phyloP scores from a whole-genome alignment of 2,329 filamentous ascomycete genomes.

The Colletotrichum noveboracense region DNA sequence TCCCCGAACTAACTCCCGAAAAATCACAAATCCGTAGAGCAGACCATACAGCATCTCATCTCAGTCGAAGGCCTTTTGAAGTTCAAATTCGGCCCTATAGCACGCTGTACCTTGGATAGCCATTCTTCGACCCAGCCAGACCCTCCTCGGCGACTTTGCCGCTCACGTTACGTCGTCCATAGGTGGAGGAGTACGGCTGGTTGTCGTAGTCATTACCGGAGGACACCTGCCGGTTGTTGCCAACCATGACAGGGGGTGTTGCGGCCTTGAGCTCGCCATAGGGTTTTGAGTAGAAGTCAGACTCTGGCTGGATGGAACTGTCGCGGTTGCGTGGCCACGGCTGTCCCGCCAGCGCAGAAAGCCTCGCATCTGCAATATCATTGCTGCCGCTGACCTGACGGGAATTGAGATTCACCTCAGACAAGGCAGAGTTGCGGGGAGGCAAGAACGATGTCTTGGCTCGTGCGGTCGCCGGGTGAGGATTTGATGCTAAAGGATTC shows the following conservation, averaged over 20 bases:
- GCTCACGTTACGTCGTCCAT: constrained; percentile 67
- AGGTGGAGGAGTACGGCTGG: constrained; percentile 32
- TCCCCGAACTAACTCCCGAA: neutral
- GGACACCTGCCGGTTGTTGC: constrained; percentile 57
- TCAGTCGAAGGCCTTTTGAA: neutral
- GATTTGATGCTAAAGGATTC: constrained; percentile 61
- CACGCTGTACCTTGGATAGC: constrained; percentile 26
- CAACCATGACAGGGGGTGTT: constrained; percentile 60
- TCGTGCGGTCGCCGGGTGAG: constrained; percentile 29
- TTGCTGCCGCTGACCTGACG: constrained; percentile 46
- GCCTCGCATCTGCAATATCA: constrained; percentile 50
- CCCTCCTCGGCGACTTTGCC: constrained; percentile 79
- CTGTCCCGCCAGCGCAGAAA: constrained; percentile 17
- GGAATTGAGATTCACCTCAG: constrained; percentile 51
- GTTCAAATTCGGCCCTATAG: constrained; percentile 13
- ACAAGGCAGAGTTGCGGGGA: constrained; percentile 38
- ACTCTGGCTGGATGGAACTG: constrained; percentile 56
- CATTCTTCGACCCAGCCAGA: constrained; percentile 42
- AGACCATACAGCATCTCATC: neutral
- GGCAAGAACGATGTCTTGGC: constrained; percentile 35
- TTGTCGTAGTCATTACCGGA: constrained; percentile 61
- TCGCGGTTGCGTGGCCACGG: constrained; percentile 35
- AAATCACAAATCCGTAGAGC: neutral
- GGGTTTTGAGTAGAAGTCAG: constrained; percentile 57
- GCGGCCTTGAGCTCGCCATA: constrained; percentile 62